Evolutionary conservation across 441 rosid genomes (phyloP), one percentile per base, ranked within the genome.

Genomic region (Croton setiger): DNA sequence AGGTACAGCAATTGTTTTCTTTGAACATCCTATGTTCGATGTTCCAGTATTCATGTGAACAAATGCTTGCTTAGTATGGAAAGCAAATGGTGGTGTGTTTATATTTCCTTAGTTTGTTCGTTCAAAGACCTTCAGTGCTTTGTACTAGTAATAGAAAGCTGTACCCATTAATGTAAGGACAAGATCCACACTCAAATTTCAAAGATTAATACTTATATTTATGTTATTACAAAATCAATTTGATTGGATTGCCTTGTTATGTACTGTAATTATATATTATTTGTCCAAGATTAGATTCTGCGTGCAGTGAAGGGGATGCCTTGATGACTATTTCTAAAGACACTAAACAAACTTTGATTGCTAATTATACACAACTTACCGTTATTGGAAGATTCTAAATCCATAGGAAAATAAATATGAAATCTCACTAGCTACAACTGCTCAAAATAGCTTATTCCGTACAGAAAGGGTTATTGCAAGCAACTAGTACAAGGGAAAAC

Each of bases 1-100:
- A 61, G 80, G 80, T 77, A 76, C 83, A 79, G 74, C 66, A 64
- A 63, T 64, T 63, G 56, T 71, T 75, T 66, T 59, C 72, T 70
- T 23, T 35, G 68, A 70, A 66, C 72, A 74, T 66, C 62, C 62
- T 23, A 10, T 71, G 67, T 61, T 60, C 58, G 74, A 67, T 67
- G 73, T 71, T 60, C 62, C 70, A 20, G 71, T 54, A 63, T 71
- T 74, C 66, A 61, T 51, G 66, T 66, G 63, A 71, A 39, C 71
- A 66, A 80, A 76, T 64, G 71, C 60, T 1, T 35, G 20, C 60
- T 64, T 59, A 54, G 70, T 27, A 70, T 47, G 69, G 56, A 60
- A 49, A 70, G 47, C 69, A 60, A 60, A 49, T 68, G 41, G 59
- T 64, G 64, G 45, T 73, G 66, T 79, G 78, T 44, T 71, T 60